A percentile compares a stretch with the other conserved stretches of the same genome.
Evolutionary conservation across 495 filamentous ascomycete species (phyloP).

Genomic region (Talaromyces nanjingensis): DNA sequence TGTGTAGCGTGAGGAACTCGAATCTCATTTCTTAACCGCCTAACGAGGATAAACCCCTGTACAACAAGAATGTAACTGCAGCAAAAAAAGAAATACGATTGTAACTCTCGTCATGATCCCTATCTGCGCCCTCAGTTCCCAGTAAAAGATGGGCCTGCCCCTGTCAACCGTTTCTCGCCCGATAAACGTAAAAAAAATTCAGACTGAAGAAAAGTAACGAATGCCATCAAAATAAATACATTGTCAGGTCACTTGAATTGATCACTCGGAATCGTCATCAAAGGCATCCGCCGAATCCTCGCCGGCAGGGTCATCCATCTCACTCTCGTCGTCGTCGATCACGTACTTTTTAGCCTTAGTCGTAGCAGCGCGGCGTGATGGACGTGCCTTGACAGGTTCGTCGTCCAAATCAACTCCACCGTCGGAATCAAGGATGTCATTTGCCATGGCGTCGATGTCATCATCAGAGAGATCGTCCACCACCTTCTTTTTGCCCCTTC

Average conservation of each 20-base stretch:
- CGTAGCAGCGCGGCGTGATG: conserved; percentile 46
- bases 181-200: not conserved
- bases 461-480: conserved; percentile 38
- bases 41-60: not conserved
- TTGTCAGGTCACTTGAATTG: not conserved
- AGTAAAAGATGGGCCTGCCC: not conserved
- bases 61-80: not conserved
- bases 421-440: conserved; percentile 49
- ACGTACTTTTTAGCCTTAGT: conserved; percentile 48
- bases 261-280: conserved; percentile 31
- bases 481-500: conserved; percentile 32
- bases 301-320: conserved; percentile 28
- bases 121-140: not conserved
- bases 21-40: not conserved
- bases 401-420: conserved; percentile 30
- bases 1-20: not conserved
- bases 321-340: conserved; percentile 47
- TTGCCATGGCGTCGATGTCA: conserved; percentile 47
- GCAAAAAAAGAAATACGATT: not conserved
- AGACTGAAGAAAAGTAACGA: conserved; percentile 1
- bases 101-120: not conserved
- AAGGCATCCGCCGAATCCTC: conserved; percentile 31
- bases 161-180: not conserved
- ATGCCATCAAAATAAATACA: not conserved
- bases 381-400: conserved; percentile 34